A percentile compares a stretch with the other conserved stretches of the same genome.
These are phyloP conservation scores for Ogataea chonburiensis DNA, from an alignment of 805 yeast species.

Conservation along the genomic window DNA sequence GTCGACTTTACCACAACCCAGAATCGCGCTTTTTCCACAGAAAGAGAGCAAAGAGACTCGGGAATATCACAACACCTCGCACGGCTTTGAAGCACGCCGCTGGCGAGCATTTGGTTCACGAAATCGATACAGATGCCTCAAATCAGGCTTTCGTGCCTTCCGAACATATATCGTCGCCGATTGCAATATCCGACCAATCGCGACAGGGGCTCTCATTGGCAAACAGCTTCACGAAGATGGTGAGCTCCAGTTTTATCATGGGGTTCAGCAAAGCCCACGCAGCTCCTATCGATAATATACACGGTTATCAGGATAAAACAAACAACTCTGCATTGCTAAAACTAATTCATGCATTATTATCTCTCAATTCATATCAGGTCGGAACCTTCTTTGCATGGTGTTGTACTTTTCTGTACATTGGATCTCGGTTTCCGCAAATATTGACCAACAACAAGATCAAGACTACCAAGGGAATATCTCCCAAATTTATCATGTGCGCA, in stretches of 20 bases:
- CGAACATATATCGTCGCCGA: slow-evolving; percentile 11
- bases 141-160: slow-evolving; percentile 7
- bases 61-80: slow-evolving; percentile 25
- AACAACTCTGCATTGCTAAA: slow-evolving; percentile 27
- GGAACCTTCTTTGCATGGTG: slow-evolving; percentile 47
- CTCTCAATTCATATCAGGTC: slow-evolving; percentile 18
- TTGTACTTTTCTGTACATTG: slow-evolving; percentile 47
- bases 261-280: slow-evolving; percentile 33
- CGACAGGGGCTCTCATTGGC: slow-evolving; percentile 1
- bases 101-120: slow-evolving; percentile 5
- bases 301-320: slow-evolving; percentile 6
- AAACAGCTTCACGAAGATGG: slow-evolving; percentile 22
- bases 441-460: slow-evolving; percentile 43
- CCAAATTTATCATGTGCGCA: slow-evolving; percentile 48
- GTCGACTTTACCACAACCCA: slow-evolving; percentile 39
- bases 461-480: slow-evolving; percentile 52
- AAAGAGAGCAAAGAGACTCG: slow-evolving; percentile 17
- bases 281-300: slow-evolving; percentile 2
- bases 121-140: slow-evolving; percentile 1
- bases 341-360: slow-evolving; percentile 17
- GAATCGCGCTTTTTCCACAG: slow-evolving; percentile 28
- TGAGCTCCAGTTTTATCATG: slow-evolving; percentile 31
- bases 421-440: slow-evolving; percentile 53
- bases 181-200: slow-evolving; percentile 4
- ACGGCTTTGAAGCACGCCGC: slow-evolving; percentile 25